Percentiles rank a stretch among this genome's conserved stretches.
These are phyloP conservation scores for Petunia hybrid DNA, from an alignment of 305 asterid genomes.

Conservation along the genomic window DNA sequence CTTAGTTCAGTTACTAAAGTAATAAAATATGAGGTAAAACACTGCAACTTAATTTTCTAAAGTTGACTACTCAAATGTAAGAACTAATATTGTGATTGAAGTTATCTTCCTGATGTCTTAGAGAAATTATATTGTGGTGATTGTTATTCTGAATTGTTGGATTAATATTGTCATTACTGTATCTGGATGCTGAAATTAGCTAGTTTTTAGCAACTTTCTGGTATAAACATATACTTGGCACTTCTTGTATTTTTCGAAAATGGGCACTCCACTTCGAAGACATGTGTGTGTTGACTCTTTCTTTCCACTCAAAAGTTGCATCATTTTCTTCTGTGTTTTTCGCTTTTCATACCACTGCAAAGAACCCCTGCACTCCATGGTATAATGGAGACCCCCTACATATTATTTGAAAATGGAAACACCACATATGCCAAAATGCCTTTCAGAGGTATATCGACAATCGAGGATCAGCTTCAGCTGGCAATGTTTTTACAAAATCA, in stretches of 20 bases:
- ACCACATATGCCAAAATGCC: not conserved
- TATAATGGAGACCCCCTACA: not conserved
- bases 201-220: conserved; percentile 4
- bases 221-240: not conserved
- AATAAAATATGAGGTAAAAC: not conserved
- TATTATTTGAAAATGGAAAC: not conserved
- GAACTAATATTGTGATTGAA: conserved; percentile 7
- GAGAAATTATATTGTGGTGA: not conserved
- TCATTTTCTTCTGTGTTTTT: not conserved
- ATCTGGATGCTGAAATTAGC: conserved; percentile 18
- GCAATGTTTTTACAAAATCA: not conserved
- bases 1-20: conserved; percentile 18
- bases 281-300: not conserved
- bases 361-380: not conserved
- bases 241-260: conserved; percentile 19
- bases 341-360: not conserved
- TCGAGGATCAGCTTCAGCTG: not conserved
- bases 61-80: conserved; percentile 11
- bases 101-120: not conserved
- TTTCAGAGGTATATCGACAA: not conserved
- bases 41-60: conserved; percentile 28
- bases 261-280: not conserved
- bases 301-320: not conserved
- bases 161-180: not conserved
- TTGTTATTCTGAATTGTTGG: not conserved